phyloP scores from a whole-genome alignment of 2,329 filamentous ascomycete genomes.

The Huntiella abstrusa region DNA sequence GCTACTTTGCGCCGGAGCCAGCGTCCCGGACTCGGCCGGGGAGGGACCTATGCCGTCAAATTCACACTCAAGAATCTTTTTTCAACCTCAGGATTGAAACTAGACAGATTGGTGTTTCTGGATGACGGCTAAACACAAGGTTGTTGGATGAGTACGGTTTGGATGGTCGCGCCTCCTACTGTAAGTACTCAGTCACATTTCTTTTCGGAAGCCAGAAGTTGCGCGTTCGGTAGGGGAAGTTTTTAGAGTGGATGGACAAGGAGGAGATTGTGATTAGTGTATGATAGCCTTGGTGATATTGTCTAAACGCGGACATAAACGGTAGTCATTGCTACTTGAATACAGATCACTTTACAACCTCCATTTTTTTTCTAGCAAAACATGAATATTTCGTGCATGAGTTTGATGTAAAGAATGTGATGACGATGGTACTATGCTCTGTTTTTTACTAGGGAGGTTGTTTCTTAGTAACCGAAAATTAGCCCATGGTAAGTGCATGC shows the following conservation, averaged over 20 bases:
- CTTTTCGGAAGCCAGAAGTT: background rate
- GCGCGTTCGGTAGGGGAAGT: constrained; percentile 10
- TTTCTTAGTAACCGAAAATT: no score
- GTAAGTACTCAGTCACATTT: constrained; percentile 1
- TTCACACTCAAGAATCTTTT: background rate
- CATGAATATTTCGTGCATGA: no score
- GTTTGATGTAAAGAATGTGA: no score
- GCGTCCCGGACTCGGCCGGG: constrained; percentile 37
- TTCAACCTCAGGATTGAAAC: constrained; percentile 14
- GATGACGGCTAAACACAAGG: constrained; percentile 10
- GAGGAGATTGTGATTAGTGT: constrained; percentile 14
- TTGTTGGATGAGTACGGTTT: constrained; percentile 16
- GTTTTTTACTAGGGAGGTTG: no score
- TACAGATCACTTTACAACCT: constrained; percentile 1
- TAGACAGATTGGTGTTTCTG: constrained; percentile 6
- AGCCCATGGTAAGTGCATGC: no score
- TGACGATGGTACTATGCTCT: no score
- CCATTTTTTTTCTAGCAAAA: background rate
- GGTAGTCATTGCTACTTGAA: background rate
- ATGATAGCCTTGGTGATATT: background rate
- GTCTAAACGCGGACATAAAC: background rate
- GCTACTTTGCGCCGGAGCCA: constrained; percentile 36
- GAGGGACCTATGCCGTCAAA: constrained; percentile 16
- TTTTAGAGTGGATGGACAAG: constrained; percentile 18
- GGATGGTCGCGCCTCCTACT: constrained; percentile 29